Evolutionary conservation across 2,329 filamentous ascomycete genomes (phyloP), one percentile per base, ranked within the genome.

Genomic region (Phaeophleospora eucalypticola): DNA sequence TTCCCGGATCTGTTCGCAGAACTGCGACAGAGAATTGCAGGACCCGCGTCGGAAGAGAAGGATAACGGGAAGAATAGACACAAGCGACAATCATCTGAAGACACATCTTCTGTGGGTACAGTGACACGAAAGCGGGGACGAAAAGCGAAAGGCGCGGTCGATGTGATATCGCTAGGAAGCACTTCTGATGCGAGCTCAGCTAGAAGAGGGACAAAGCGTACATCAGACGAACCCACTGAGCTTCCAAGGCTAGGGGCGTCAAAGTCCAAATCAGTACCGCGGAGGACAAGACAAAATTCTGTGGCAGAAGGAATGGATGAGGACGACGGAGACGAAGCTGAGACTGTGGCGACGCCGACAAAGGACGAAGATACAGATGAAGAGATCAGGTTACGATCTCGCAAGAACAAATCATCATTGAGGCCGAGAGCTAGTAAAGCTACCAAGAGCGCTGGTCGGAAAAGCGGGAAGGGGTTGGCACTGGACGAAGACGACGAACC

Each of bases 351-450:
- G 8, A 59, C 55, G 8, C 51, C 53, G 9, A 34, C 46, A 6
- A 53, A 45, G 45, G 53, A 51, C 19, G 53, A 52, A 33, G 53
- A 58, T 18, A 56, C 48, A 32, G 56, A 59, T 19, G 48, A 53
- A 19, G 58, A 60, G 9, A 24, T 27, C 2, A 33, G 36, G 7
- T 37, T 48, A 6, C 49, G 50, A 36, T 58, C 57, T 21, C 51
- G 59, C 20, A 65, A 65, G 46, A 60, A 60, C 38, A 65, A 61
- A 46, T 68, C 63, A 15, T 58, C 58, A 1, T 48, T 65, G 27
- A 48, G 65, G 52, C 51, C 66, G 45, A 58, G 65, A 49, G 52
- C 63, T 2, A 59, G 48, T 46, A 62, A 63, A 46, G 59, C 57
- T 14, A 54, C 56, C 45, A 56, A 65, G 57, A 53, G 48, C 37